Percentiles rank a stretch among this genome's conserved stretches.
Conservation (phyloP, 208 protist genomes). For the Trypanosoma conorhini region DNA sequence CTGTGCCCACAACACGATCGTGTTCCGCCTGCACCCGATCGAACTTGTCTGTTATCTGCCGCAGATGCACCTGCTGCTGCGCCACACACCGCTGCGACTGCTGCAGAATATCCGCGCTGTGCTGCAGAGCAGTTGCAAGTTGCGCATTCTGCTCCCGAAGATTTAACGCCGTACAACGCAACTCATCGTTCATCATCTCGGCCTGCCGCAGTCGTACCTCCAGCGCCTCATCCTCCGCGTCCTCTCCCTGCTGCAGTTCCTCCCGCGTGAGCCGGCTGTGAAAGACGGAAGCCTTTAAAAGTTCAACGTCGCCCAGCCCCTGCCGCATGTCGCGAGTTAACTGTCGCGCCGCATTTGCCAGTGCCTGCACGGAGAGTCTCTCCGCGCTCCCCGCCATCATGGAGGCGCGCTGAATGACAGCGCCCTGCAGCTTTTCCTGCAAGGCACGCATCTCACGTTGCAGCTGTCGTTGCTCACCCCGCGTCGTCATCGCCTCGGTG, state of each 20-base stretch:
- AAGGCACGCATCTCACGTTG: slow-evolving; percentile 19
- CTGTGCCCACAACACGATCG: background rate
- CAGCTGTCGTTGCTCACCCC: slow-evolving; percentile 6
- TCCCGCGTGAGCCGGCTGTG: slow-evolving; percentile 14
- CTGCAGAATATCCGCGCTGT: background rate
- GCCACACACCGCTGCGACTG: background rate
- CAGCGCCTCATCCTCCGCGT: slow-evolving; percentile 20
- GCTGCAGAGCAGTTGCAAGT: background rate
- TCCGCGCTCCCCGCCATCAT: background rate
- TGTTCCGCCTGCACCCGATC: slow-evolving; percentile 10
- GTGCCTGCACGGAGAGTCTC: background rate
- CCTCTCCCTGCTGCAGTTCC: slow-evolving; percentile 12
- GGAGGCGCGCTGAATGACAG: slow-evolving; percentile 2
- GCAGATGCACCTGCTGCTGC: slow-evolving; percentile 14
- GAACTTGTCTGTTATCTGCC: slow-evolving; percentile 2
- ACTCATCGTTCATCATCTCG: slow-evolving; percentile 1
- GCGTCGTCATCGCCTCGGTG: slow-evolving; percentile 4
- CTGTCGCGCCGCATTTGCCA: slow-evolving; percentile 25
- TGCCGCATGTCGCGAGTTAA: slow-evolving; percentile 40
- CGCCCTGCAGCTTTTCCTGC: slow-evolving; percentile 24
- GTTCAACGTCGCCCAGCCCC: too few relatives aligned
- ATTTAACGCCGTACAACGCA: background rate
- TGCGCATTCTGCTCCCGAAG: slow-evolving; percentile 3
- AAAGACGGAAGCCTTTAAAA: slow-evolving; percentile 13
- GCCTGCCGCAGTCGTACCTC: slow-evolving; percentile 20